These are phyloP conservation scores for Mortierella polycephala DNA, from an alignment of 371 early-diverging fungal species.

Conservation along the genomic window DNA sequence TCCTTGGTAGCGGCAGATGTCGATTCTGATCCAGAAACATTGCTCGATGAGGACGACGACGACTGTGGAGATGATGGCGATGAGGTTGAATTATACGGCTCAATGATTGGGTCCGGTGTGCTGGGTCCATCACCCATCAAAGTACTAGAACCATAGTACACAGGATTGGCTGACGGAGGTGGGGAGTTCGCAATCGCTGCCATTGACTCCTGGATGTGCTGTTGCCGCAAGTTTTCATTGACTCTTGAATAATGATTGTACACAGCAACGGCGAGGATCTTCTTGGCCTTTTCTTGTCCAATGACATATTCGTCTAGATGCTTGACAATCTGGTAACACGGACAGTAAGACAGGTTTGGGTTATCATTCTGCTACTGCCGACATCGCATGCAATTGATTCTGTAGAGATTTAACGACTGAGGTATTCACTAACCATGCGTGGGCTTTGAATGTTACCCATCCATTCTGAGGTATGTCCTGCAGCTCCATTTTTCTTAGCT, in stretches of 20 bases:
- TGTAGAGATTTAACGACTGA: background rate
- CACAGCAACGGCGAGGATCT: slow-evolving; percentile 85
- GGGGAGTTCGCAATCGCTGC: slow-evolving; percentile 27
- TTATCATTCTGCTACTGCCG: background rate
- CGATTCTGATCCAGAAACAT: slow-evolving; percentile 6
- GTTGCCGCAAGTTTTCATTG: slow-evolving; percentile 68
- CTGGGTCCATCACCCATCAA: slow-evolving; percentile 52
- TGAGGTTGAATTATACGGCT: slow-evolving; percentile 30
- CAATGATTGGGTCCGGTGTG: slow-evolving; percentile 53
- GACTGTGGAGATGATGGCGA: slow-evolving; percentile 11
- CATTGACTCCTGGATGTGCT: slow-evolving; percentile 50
- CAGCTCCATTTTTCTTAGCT: slow-evolving; percentile 9
- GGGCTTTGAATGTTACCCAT: slow-evolving; percentile 46
- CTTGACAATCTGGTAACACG: slow-evolving; percentile 73
- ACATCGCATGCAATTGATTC: background rate
- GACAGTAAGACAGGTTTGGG: background rate
- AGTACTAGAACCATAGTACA: slow-evolving; percentile 32
- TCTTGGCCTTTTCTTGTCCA: slow-evolving; percentile 89
- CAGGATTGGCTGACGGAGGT: slow-evolving; percentile 12
- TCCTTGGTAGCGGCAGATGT: slow-evolving; percentile 13
- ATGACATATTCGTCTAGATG: slow-evolving; percentile 89
- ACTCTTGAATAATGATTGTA: slow-evolving; percentile 90
- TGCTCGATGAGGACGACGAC: slow-evolving; percentile 8
- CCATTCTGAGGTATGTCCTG: slow-evolving; percentile 33
- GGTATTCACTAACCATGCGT: slow-evolving; percentile 21